phyloP scores from a whole-genome alignment of 2,329 filamentous ascomycete species.

The Alternaria sp. region DNA sequence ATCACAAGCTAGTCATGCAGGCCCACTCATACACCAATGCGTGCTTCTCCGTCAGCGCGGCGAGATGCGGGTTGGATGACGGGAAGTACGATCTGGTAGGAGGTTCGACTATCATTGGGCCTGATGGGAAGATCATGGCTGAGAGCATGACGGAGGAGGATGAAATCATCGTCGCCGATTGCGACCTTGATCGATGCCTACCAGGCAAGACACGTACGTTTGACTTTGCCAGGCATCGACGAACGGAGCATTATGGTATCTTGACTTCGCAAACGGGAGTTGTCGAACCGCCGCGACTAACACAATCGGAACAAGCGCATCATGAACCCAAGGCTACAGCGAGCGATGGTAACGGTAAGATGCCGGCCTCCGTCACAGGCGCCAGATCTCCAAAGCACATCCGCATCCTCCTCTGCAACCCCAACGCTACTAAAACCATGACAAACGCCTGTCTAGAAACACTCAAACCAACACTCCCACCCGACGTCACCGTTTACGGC shows the following conservation, averaged over 20 bases:
- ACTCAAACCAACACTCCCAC: constrained; percentile 45
- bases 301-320: not conserved
- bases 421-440: not conserved
- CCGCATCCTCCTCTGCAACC: not conserved
- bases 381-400: not conserved
- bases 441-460: not conserved
- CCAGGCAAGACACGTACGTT: constrained; percentile 38
- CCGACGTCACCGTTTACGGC: constrained; percentile 55
- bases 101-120: constrained; percentile 44
- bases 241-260: not conserved
- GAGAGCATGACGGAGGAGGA: constrained; percentile 56
- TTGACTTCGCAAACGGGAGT: not conserved
- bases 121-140: constrained; percentile 56
- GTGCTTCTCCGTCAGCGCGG: constrained; percentile 57
- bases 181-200: constrained; percentile 55
- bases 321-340: not conserved
- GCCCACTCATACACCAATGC: constrained; percentile 59
- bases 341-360: fast-evolving
- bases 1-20: constrained; percentile 60
- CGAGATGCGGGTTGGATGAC: constrained; percentile 58
- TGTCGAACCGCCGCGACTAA: not conserved
- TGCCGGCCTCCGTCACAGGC: not conserved
- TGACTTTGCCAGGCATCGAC: not conserved
- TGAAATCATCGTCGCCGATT: constrained; percentile 57
- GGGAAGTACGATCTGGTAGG: constrained; percentile 50